Conservation (phyloP, 768 basidiomycete species). For the Lactarius quietus region DNA sequence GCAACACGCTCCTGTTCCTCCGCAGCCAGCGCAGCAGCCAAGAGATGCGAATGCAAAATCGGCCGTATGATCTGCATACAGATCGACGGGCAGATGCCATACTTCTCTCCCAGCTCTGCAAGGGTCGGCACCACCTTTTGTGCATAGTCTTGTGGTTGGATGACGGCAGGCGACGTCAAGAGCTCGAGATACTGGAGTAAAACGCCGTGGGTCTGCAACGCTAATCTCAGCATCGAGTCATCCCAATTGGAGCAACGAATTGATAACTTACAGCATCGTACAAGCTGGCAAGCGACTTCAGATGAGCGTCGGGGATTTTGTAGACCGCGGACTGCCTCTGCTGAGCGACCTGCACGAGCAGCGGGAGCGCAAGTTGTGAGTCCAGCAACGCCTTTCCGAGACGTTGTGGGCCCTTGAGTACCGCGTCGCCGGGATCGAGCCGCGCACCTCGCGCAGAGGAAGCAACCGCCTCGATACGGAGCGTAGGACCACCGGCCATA, state of each 20-base stretch:
- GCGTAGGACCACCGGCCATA: slow-evolving; percentile 85
- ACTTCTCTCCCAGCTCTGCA: slow-evolving; percentile 65
- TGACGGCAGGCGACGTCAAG: slow-evolving; percentile 65
- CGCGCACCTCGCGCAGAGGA: slow-evolving; percentile 71
- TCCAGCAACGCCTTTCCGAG: slow-evolving; percentile 65
- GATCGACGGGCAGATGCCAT: slow-evolving; percentile 78
- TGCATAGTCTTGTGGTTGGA: slow-evolving; percentile 70
- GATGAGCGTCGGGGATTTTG: slow-evolving; percentile 65
- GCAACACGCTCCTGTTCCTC: slow-evolving; percentile 67
- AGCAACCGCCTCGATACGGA: slow-evolving; percentile 87
- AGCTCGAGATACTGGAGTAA: slow-evolving; percentile 91
- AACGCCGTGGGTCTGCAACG: slow-evolving; percentile 78
- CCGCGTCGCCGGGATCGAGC: slow-evolving; percentile 60
- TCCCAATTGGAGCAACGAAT: slow-evolving; percentile 18
- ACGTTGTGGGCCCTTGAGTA: slow-evolving; percentile 61
- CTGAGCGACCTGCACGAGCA: slow-evolving; percentile 89
- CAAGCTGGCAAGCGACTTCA: slow-evolving; percentile 82
- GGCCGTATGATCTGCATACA: slow-evolving; percentile 95
- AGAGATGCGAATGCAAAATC: slow-evolving; percentile 57
- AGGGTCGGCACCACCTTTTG: slow-evolving; percentile 72
- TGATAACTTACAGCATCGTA: slow-evolving; percentile 76
- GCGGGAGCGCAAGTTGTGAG: slow-evolving; percentile 74
- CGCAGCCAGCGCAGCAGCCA: slow-evolving; percentile 60
- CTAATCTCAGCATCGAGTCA: slow-evolving; percentile 17
- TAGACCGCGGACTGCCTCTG: slow-evolving; percentile 85